Conservation (phyloP, 257 asterid genomes). For the Dorcoceras hygrometricum region DNA sequence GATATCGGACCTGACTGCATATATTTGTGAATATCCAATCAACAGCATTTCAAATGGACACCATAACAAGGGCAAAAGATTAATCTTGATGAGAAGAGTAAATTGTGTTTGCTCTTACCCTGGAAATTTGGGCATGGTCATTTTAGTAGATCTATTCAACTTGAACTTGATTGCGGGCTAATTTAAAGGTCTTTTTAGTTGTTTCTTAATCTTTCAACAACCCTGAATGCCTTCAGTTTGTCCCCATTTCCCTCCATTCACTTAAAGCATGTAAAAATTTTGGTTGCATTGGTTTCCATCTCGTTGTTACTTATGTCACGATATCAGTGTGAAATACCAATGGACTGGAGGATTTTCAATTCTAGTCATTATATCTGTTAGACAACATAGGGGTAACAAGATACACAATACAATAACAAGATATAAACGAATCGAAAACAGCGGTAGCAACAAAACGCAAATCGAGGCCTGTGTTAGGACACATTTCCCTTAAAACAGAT, state of each 20-base stretch:
- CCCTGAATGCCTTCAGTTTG: not conserved
- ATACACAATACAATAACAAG: too few relatives aligned
- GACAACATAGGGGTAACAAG: too few relatives aligned
- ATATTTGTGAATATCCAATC: too few relatives aligned
- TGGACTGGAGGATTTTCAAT: conserved; percentile 64
- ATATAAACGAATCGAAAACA: too few relatives aligned
- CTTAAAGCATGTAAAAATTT: not conserved
- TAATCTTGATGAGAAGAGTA: too few relatives aligned
- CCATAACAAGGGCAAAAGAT: too few relatives aligned
- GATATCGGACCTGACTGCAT: too few relatives aligned
- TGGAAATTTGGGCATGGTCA: not conserved
- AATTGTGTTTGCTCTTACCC: not conserved
- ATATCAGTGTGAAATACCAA: conserved; percentile 71
- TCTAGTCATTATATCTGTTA: conserved; percentile 69
- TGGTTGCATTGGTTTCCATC: conserved; percentile 6
- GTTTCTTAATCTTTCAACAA: not conserved
- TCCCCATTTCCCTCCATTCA: conserved; percentile 3
- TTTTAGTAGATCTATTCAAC: not conserved
- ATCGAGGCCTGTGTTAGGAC: too few relatives aligned
- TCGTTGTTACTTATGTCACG: conserved; percentile 20
- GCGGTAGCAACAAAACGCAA: too few relatives aligned
- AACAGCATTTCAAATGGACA: too few relatives aligned
- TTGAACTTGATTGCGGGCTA: too few relatives aligned
- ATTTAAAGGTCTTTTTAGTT: not conserved
- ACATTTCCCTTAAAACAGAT: too few relatives aligned